Percentiles rank a stretch among this genome's conserved stretches.
Conservation (phyloP, 176 grass and related monocot genomes). For the Avena sativa region DNA sequence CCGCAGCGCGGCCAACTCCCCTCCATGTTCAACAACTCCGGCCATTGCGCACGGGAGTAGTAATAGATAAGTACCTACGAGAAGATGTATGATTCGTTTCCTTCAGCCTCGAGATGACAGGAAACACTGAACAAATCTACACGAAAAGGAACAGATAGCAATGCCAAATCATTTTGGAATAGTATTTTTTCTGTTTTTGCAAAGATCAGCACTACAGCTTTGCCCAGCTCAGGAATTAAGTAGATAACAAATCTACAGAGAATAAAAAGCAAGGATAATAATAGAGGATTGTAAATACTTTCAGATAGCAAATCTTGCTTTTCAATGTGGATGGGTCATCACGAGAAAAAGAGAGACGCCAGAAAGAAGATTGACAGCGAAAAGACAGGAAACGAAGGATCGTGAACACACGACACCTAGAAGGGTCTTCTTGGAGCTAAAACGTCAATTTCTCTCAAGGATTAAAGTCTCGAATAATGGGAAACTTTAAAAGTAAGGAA, state of each 20-base stretch:
- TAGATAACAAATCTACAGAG: background rate
- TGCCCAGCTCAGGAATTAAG: background rate
- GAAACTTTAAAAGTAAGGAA: constrained; percentile 7
- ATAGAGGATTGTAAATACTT: background rate
- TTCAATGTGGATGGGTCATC: background rate
- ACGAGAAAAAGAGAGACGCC: background rate
- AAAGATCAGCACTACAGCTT: background rate
- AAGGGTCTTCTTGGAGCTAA: constrained; percentile 30
- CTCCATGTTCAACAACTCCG: constrained; percentile 42
- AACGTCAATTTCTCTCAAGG: constrained; percentile 15
- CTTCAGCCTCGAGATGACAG: background rate
- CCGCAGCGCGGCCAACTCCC: constrained; percentile 64
- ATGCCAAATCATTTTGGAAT: background rate
- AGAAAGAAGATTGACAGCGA: background rate
- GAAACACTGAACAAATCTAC: background rate
- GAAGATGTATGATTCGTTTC: background rate
- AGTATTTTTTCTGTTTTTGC: background rate
- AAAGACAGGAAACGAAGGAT: constrained; percentile 26
- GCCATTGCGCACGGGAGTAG: constrained; percentile 29
- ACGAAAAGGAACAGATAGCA: background rate
- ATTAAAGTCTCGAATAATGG: constrained; percentile 34
- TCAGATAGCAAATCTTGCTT: constrained; percentile 16
- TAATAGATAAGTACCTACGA: background rate
- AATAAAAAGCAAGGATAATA: background rate
- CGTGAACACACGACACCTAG: constrained; percentile 35